Conservation (phyloP, 1,284 basidiomycete genomes). For the Malassezia nana region DNA sequence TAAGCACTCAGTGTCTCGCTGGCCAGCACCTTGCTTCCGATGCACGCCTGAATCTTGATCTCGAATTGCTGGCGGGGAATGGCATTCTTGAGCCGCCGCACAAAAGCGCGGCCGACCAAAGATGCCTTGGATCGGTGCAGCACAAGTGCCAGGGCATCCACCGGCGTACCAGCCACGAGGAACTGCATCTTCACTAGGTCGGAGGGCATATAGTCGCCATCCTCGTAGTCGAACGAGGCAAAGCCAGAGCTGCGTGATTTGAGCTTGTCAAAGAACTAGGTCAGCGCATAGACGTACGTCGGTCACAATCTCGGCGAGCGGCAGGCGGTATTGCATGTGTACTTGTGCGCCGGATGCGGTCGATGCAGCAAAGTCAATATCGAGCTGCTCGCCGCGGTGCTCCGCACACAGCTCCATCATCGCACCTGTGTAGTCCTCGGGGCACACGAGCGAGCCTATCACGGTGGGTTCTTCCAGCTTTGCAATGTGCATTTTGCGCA, state of each 20-base stretch:
- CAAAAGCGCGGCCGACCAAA: constrained; percentile 29
- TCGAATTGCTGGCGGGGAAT: constrained; percentile 86
- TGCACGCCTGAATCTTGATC: constrained; percentile 55
- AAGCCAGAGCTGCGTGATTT: constrained; percentile 45
- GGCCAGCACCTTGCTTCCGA: constrained; percentile 78
- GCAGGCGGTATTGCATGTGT: constrained; percentile 39
- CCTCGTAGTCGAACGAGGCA: constrained; percentile 43
- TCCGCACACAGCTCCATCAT: constrained; percentile 47
- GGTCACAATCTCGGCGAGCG: constrained; percentile 43
- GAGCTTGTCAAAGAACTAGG: constrained; percentile 44
- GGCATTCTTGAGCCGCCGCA: constrained; percentile 37
- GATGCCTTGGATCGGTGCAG: constrained; percentile 39
- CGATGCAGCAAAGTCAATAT: constrained; percentile 19
- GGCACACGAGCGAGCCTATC: constrained; percentile 33
- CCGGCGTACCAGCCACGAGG: constrained; percentile 31
- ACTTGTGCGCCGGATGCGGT: constrained; percentile 18
- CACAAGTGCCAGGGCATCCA: constrained; percentile 41
- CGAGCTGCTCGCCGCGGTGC: constrained; percentile 42
- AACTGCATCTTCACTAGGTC: constrained; percentile 44
- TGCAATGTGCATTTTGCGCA: constrained; percentile 25
- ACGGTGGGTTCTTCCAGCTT: constrained; percentile 41
- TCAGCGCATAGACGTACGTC: constrained; percentile 19
- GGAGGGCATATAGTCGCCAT: constrained; percentile 29
- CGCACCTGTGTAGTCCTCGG: constrained; percentile 43
- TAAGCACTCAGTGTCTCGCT: constrained; percentile 58